phyloP scores from a whole-genome alignment of 2,329 filamentous ascomycete genomes.

The Monilinia vaccinii-corymbosi region DNA sequence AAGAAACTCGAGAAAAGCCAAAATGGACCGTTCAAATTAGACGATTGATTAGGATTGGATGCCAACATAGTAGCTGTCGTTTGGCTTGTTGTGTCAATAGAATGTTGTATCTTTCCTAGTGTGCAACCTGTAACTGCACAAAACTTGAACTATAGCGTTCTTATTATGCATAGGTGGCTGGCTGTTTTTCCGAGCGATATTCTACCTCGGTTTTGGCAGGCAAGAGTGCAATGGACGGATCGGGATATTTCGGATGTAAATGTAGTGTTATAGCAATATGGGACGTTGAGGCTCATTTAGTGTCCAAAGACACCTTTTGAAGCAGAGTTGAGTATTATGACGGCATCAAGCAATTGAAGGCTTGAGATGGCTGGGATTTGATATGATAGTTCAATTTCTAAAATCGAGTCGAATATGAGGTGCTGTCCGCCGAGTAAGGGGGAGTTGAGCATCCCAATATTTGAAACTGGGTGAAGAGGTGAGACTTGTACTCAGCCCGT shows the following conservation, averaged over 20 bases:
- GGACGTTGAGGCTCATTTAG: too few species aligned
- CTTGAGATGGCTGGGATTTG: background rate
- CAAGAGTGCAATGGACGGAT: slow-evolving; percentile 24
- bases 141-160: slow-evolving; percentile 40
- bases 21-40: slow-evolving; percentile 29
- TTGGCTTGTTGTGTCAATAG: slow-evolving; percentile 37
- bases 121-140: slow-evolving; percentile 33
- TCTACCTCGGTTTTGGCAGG: slow-evolving; percentile 28
- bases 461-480: background rate
- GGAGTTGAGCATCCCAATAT: background rate
- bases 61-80: slow-evolving; percentile 35
- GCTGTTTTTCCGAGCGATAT: slow-evolving; percentile 30
- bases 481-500: background rate
- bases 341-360: background rate
- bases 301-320: too few species aligned
- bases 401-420: background rate
- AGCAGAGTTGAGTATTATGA: background rate
- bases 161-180: slow-evolving; percentile 36
- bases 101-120: slow-evolving; percentile 39
- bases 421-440: background rate
- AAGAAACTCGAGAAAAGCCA: slow-evolving; percentile 18
- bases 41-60: slow-evolving; percentile 25
- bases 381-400: background rate
- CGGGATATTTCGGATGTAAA: background rate
- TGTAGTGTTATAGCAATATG: background rate